These are phyloP conservation scores for Jasminum sambac DNA, from an alignment of 257 asterid species.

Conservation along the genomic window DNA sequence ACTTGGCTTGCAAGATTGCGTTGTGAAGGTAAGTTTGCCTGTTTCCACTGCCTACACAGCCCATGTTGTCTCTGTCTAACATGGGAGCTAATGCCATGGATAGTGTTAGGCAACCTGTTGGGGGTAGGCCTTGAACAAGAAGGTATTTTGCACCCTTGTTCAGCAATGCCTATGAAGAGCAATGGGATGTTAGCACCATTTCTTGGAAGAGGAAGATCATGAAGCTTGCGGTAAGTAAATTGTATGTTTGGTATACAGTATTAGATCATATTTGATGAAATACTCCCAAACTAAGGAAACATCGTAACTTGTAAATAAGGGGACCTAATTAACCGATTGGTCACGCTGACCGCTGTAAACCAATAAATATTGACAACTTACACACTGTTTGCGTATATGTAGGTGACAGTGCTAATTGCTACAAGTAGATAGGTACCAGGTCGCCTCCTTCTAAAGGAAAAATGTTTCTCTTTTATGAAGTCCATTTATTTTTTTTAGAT, in stretches of 20 bases:
- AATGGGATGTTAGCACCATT: not conserved
- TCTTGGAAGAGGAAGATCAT: not conserved
- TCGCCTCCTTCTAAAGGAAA: not conserved
- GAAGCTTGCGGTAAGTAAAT: not conserved
- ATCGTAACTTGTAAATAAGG: too few relatives aligned
- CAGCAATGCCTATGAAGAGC: conserved; percentile 43
- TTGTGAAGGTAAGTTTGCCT: conserved; percentile 43
- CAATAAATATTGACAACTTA: too few relatives aligned
- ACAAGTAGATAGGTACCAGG: too few relatives aligned
- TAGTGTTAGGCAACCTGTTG: conserved; percentile 63
- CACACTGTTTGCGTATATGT: too few relatives aligned
- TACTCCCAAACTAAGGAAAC: too few relatives aligned
- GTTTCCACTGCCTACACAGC: conserved; percentile 51
- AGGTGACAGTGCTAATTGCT: too few relatives aligned
- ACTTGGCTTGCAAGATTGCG: conserved; percentile 39
- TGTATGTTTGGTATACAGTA: not conserved
- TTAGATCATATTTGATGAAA: not conserved
- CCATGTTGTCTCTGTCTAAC: conserved; percentile 51
- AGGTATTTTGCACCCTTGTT: conserved; percentile 65
- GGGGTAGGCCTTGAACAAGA: conserved; percentile 72
- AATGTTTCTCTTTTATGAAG: not conserved
- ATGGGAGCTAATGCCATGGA: conserved; percentile 46
- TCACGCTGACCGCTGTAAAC: too few relatives aligned
- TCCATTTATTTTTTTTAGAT: not conserved
- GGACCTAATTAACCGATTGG: too few relatives aligned